Base-by-base conservation (phyloP, 192 early-diverging fungal genomes). In the Jimgerdemannia flammicorona region DNA sequence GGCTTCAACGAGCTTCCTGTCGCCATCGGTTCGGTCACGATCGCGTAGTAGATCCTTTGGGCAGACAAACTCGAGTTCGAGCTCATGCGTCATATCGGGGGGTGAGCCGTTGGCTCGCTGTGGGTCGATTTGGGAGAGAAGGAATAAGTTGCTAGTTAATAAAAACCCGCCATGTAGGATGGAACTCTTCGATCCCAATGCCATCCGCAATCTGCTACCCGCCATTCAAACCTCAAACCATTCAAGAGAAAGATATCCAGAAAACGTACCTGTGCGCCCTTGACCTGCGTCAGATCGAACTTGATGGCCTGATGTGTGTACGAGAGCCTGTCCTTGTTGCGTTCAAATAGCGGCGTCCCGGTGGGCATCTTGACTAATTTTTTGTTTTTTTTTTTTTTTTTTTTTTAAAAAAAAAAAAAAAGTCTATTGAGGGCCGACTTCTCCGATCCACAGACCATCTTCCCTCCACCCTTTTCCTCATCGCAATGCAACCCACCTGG, bases 211-310 rank as follows among this genome's bases (percentile, higher is more conserved):
- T 29, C 29, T 29, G 29, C 29, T 29, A 29, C 29, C 29, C 29
- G 29, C 29, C 29, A 29, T 29, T 29, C 29, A 29, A 29, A 29
- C 29, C 29, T 29, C 29, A 29, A 29, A 29, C 29, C 29, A 29
- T 29, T 29, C 29, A 29, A 29, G 29, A 29, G 29, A 29, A 29
- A 29, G 29, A 29, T 29, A 29, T 29, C 71, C 20, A 42, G 64
- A 43, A 65, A 74, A 63, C 83, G 67, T 81, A 84, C 80, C 73
- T 88, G 81, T 18, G 72, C 67, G 2, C 75, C 76, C 65, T 83
- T 88, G 43, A 96, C 95, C 80, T 96, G 94, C 0, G 96, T 98
- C 43, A 98, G 83, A 76, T 98, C 96, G 70, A 98, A 87, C 74
- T 89, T 89, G 73, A 95, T 89, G n/a, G 90, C 84, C 70, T 93